Percentiles rank a stretch among this genome's conserved stretches.
Conservation (phyloP, 176 grass and related monocot genomes). For the Triticum timopheevii region DNA sequence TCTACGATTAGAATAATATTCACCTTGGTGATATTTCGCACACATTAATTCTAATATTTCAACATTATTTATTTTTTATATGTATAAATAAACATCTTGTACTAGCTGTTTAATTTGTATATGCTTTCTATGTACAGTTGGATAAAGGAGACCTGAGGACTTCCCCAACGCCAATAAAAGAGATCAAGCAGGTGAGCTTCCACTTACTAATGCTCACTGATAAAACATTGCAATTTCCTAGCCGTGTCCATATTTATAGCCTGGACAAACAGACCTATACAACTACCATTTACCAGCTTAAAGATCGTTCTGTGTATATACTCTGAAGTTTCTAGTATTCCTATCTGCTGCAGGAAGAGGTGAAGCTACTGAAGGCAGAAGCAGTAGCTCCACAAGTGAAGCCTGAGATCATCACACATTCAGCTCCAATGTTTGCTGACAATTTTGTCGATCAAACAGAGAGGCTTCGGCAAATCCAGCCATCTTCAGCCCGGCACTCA, state of each 20-base stretch:
- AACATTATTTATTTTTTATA: neutral
- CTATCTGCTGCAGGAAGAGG: conserved; percentile 51
- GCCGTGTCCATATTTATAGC: neutral
- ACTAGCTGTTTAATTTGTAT: neutral
- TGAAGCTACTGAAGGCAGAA: conserved; percentile 39
- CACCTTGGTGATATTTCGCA: too few relatives aligned
- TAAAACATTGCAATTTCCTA: neutral
- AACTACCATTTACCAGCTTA: neutral
- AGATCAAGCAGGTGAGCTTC: conserved; percentile 49
- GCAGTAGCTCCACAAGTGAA: conserved; percentile 29
- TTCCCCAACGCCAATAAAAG: conserved; percentile 40
- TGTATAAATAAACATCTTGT: neutral
- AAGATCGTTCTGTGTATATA: neutral
- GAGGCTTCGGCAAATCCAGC: conserved; percentile 54
- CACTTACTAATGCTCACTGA: neutral
- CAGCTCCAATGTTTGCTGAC: conserved; percentile 55
- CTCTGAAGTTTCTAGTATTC: conserved; percentile 11
- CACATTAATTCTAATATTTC: neutral
- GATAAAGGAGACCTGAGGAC: conserved; percentile 46
- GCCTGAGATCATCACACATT: conserved; percentile 44
- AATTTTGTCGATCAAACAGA: conserved; percentile 49
- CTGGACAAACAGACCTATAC: too few relatives aligned
- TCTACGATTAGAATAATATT: too few relatives aligned
- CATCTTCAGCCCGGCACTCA: conserved; percentile 53
- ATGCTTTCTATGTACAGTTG: conserved; percentile 40